Conservation (phyloP, 495 filamentous ascomycete species). For the Aspergillus funiculosus region DNA sequence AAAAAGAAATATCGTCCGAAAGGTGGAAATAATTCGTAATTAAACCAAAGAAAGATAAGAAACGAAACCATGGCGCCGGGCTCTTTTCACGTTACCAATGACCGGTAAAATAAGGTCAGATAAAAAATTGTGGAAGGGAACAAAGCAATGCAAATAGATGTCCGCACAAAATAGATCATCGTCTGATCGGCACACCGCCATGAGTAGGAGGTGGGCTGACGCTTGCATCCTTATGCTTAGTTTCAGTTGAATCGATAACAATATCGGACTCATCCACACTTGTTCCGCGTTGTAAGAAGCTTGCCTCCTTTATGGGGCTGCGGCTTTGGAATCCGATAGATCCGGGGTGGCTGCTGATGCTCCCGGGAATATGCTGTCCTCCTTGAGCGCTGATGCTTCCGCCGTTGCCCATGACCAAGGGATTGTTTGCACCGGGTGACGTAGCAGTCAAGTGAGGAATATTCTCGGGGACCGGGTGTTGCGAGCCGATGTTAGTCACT, state of each 20-base stretch:
- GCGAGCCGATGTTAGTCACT: conserved; percentile 85
- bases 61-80: conserved; percentile 37
- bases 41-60: conserved; percentile 15
- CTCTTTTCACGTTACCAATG: conserved; percentile 33
- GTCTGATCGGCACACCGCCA: conserved; percentile 61
- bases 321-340: conserved; percentile 54
- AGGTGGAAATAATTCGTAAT: conserved; percentile 4
- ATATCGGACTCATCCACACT: conserved; percentile 62
- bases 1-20: not conserved
- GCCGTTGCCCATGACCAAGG: conserved; percentile 33
- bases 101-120: conserved; percentile 17
- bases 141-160: conserved; percentile 5
- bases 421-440: conserved; percentile 52
- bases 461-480: conserved; percentile 90
- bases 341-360: conserved; percentile 42
- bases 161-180: conserved; percentile 23
- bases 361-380: conserved; percentile 40
- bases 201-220: conserved; percentile 44
- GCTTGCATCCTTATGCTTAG: conserved; percentile 34
- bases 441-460: conserved; percentile 87
- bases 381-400: conserved; percentile 39
- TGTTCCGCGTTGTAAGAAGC: conserved; percentile 70
- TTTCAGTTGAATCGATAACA: conserved; percentile 25
- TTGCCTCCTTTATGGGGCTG: conserved; percentile 82
- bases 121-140: conserved; percentile 10